These are phyloP conservation scores for Amanita muscaria DNA, from an alignment of 768 basidiomycete species.

Conservation along the genomic window DNA sequence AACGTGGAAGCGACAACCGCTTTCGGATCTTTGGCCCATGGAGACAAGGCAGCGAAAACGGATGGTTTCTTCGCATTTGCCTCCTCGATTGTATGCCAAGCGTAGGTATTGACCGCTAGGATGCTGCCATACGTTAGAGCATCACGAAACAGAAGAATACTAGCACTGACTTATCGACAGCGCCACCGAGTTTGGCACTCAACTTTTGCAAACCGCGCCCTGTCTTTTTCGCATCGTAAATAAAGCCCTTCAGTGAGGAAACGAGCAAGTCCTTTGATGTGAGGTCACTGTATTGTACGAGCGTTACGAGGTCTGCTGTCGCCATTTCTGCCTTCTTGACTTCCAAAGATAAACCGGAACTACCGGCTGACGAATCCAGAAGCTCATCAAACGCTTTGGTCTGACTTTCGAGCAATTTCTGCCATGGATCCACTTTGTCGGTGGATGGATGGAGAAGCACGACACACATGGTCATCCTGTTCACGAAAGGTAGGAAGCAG, in stretches of 20 bases:
- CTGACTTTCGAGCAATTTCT: conserved; percentile 50
- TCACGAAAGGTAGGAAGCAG: conserved; percentile 55
- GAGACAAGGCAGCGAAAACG: conserved; percentile 28
- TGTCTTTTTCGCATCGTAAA: conserved; percentile 50
- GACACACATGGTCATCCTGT: conserved; percentile 36
- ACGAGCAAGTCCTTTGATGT: conserved; percentile 51
- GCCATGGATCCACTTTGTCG: conserved; percentile 27
- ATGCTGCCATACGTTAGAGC: conserved; percentile 34
- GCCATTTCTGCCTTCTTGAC: conserved; percentile 77
- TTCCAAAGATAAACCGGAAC: conserved; percentile 52
- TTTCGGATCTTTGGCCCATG: conserved; percentile 29
- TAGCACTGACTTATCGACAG: conserved; percentile 59
- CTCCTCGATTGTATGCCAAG: conserved; percentile 46
- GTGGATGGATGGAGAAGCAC: conserved; percentile 6
- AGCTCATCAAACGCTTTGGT: conserved; percentile 55
- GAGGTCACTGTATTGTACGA: conserved; percentile 57
- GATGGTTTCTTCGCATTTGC: conserved; percentile 29
- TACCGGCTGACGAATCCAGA: conserved; percentile 48
- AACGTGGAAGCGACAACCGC: conserved; percentile 48
- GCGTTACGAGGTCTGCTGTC: conserved; percentile 52
- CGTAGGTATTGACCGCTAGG: conserved; percentile 68
- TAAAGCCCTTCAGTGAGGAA: conserved; percentile 42
- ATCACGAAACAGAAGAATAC: background rate
- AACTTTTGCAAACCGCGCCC: conserved; percentile 54
- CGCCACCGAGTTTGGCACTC: conserved; percentile 58